A percentile compares a stretch with the other conserved stretches of the same genome.
These are phyloP conservation scores for Thielaviopsis populi DNA, from an alignment of 2,329 filamentous ascomycete genomes.

Conservation along the genomic window DNA sequence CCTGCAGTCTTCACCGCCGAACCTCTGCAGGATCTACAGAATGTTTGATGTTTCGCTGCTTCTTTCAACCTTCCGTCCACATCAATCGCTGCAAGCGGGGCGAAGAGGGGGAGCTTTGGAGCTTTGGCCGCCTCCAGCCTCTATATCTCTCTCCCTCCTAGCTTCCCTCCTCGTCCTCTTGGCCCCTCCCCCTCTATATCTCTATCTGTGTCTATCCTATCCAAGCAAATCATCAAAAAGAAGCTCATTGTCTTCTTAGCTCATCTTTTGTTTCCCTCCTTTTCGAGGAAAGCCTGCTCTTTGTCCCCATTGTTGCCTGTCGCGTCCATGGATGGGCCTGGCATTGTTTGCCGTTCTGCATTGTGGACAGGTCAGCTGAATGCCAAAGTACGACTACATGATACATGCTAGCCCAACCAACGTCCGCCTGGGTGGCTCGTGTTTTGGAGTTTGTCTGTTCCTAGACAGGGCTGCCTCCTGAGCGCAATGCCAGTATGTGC, in stretches of 20 bases:
- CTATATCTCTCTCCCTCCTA: neutral
- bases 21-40: neutral
- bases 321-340: neutral
- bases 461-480: neutral
- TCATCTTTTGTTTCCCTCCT: neutral
- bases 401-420: neutral
- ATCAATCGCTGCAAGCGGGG: neutral
- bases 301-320: conserved; percentile 1
- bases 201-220: neutral
- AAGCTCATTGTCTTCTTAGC: neutral
- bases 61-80: neutral
- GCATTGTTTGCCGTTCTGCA: neutral
- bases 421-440: no score
- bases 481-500: neutral
- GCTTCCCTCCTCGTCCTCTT: neutral
- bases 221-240: neutral
- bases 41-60: neutral
- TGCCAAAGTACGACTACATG: neutral
- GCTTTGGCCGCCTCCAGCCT: neutral
- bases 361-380: neutral
- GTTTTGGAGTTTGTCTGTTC: neutral
- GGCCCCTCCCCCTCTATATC: neutral
- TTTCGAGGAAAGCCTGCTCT: neutral
- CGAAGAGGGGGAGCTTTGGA: neutral
- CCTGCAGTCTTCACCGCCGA: conserved; percentile 3